Conservation (phyloP, 73 alveolate genomes). For the Tetrahymena thermophila region DNA sequence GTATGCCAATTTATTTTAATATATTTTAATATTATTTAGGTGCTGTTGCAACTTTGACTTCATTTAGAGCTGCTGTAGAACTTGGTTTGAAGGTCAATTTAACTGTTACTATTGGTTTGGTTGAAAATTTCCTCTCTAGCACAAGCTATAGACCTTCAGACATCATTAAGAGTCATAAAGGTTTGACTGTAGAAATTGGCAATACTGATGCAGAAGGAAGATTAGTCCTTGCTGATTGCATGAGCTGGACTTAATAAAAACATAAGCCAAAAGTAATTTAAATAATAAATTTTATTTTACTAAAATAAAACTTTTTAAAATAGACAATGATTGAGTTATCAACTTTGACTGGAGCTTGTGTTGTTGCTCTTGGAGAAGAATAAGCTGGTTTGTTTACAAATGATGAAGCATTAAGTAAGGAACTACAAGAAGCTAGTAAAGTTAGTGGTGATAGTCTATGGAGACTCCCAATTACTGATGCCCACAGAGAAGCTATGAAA, state of each 20-base stretch:
- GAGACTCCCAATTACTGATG: slow-evolving; percentile 74
- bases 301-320: background rate
- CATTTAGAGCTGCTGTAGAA: slow-evolving; percentile 73
- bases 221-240: slow-evolving; percentile 79
- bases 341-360: slow-evolving; percentile 82
- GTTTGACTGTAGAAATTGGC: slow-evolving; percentile 72
- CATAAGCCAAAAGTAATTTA: slow-evolving; percentile 43
- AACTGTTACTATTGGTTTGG: slow-evolving; percentile 73
- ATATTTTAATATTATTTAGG: slow-evolving; percentile 26
- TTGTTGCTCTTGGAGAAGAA: slow-evolving; percentile 77
- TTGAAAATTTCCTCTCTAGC: slow-evolving; percentile 74
- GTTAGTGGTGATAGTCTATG: slow-evolving; percentile 61
- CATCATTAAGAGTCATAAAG: slow-evolving; percentile 64
- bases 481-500: slow-evolving; percentile 64
- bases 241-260: slow-evolving; percentile 60
- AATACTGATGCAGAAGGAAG: slow-evolving; percentile 96
- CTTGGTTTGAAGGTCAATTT: slow-evolving; percentile 55
- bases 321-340: slow-evolving; percentile 52
- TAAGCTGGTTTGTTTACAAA: slow-evolving; percentile 66
- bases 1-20: no score
- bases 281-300: background rate
- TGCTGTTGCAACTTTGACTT: slow-evolving; percentile 73
- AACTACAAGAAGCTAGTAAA: slow-evolving; percentile 51
- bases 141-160: slow-evolving; percentile 70
- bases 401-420: slow-evolving; percentile 48